A percentile compares a stretch with the other conserved stretches of the same genome.
phyloP scores from a whole-genome alignment of 1,284 basidiomycete species.

The Chalciporus piperatoides region DNA sequence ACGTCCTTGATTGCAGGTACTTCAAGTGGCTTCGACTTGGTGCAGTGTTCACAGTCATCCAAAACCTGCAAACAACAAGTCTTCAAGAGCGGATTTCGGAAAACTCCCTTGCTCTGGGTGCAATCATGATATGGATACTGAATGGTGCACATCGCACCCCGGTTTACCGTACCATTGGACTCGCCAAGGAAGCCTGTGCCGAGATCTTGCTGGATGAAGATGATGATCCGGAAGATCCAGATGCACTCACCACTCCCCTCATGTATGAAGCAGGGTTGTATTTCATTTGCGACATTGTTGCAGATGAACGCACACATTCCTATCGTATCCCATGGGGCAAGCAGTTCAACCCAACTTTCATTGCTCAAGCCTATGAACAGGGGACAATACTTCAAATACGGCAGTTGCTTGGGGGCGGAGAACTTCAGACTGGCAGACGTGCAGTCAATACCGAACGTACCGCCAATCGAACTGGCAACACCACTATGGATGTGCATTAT shows the following conservation, averaged over 20 bases:
- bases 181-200: not conserved
- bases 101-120: conserved; percentile 1
- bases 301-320: accelerated
- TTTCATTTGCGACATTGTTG: not conserved
- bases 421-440: too few species aligned
- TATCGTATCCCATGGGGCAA: not conserved
- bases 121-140: conserved; percentile 8
- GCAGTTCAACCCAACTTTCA: not conserved
- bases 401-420: not conserved
- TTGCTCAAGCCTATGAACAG: not conserved
- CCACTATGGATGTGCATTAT: not conserved
- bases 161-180: accelerated
- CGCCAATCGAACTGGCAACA: too few species aligned
- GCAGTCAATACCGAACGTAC: too few species aligned
- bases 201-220: not conserved
- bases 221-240: not conserved
- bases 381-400: not conserved
- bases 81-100: not conserved
- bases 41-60: not conserved
- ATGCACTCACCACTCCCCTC: not conserved
- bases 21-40: conserved; percentile 12
- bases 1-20: not conserved
- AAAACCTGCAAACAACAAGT: too few species aligned
- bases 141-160: conserved; percentile 1
- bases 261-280: conserved; percentile 9